A percentile compares a stretch with the other conserved stretches of the same genome.
Evolutionary conservation across 83 land plant genomes (phyloP).

Genomic region (Diphasiastrum complanatum): DNA sequence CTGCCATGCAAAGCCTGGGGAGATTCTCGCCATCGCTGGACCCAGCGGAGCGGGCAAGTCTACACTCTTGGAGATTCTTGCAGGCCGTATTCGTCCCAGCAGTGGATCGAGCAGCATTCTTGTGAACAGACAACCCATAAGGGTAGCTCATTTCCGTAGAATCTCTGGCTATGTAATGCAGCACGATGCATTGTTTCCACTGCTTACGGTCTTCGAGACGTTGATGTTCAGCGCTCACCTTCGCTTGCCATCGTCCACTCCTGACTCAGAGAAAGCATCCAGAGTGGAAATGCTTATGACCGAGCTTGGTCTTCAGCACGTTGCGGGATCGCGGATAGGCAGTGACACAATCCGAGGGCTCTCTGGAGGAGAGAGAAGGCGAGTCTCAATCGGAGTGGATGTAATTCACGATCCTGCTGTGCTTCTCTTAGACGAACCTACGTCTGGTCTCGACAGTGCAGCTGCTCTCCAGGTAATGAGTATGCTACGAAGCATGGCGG

Average conservation of each 20-base stretch:
- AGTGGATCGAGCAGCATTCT: slow-evolving; percentile 41
- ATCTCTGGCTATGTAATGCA: slow-evolving; percentile 36
- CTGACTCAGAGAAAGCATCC: slow-evolving; percentile 19
- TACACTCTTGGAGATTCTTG: slow-evolving; percentile 59
- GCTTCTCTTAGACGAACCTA: slow-evolving; percentile 79
- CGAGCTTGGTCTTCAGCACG: slow-evolving; percentile 60
- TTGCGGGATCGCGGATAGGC: slow-evolving; percentile 54
- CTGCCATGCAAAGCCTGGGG: slow-evolving; percentile 67
- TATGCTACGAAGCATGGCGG: slow-evolving; percentile 75
- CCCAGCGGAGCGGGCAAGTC: slow-evolving; percentile 95
- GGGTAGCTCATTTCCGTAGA: slow-evolving; percentile 35
- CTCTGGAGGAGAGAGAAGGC: slow-evolving; percentile 89
- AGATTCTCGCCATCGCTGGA: slow-evolving; percentile 78
- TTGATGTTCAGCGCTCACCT: slow-evolving; percentile 16
- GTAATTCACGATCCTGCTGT: slow-evolving; percentile 69
- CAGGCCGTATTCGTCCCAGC: slow-evolving; percentile 39
- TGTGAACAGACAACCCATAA: slow-evolving; percentile 56
- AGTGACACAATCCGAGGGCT: slow-evolving; percentile 56
- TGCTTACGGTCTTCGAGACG: slow-evolving; percentile 27
- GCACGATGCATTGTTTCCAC: slow-evolving; percentile 28
- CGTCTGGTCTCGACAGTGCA: slow-evolving; percentile 75
- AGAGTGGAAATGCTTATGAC: slow-evolving; percentile 43
- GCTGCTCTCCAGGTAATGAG: slow-evolving; percentile 70
- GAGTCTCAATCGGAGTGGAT: slow-evolving; percentile 89
- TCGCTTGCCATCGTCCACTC: slow-evolving; percentile 15